Conservation (phyloP, 1,284 basidiomycete species). For the Mycena citricolor region DNA sequence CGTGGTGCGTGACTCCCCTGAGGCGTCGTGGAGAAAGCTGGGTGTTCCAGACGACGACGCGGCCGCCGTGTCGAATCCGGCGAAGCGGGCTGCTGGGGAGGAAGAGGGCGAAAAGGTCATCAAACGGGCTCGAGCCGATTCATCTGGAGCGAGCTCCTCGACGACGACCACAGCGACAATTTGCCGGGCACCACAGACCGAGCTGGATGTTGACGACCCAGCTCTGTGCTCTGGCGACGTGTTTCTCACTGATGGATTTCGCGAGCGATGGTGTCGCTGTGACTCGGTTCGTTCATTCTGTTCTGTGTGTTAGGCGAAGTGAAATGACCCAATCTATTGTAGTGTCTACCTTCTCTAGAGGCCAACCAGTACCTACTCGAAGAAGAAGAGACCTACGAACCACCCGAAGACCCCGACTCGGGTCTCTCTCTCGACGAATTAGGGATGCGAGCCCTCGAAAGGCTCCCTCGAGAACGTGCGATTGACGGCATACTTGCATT, state of each 20-base stretch:
- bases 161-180: constrained; percentile 22
- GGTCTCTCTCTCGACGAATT: constrained; percentile 76
- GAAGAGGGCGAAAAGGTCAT: constrained; percentile 38
- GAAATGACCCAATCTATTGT: background rate
- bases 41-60: constrained; percentile 31
- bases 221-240: constrained; percentile 61
- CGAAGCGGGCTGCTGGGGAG: constrained; percentile 51
- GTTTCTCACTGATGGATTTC: constrained; percentile 70
- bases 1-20: constrained; percentile 51
- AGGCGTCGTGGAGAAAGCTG: constrained; percentile 49
- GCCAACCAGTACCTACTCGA: constrained; percentile 60
- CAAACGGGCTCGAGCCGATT: constrained; percentile 47
- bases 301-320: no score
- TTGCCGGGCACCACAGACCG: constrained; percentile 56
- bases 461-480: constrained; percentile 70
- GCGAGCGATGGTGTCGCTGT: constrained; percentile 74
- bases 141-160: no score
- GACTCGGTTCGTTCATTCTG: constrained; percentile 49
- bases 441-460: constrained; percentile 70
- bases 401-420: constrained; percentile 79
- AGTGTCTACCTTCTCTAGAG: constrained; percentile 60
- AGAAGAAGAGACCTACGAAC: constrained; percentile 79
- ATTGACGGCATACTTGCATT: constrained; percentile 80
- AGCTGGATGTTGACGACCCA: constrained; percentile 33
- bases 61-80: constrained; percentile 30